phyloP scores from a whole-genome alignment of 164 flowering plant species.

The Akebia trifoliata region DNA sequence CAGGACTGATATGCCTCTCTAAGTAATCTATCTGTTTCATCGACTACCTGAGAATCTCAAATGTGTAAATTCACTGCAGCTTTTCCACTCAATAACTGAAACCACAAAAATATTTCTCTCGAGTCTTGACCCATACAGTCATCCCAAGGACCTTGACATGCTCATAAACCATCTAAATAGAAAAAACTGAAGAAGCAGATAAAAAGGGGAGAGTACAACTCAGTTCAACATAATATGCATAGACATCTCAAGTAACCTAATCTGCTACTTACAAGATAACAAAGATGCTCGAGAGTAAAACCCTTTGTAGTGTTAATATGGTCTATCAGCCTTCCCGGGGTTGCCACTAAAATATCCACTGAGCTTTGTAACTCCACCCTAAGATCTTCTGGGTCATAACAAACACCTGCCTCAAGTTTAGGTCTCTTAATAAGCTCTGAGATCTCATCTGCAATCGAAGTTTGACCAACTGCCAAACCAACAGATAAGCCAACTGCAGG shows the following conservation, averaged over 20 bases:
- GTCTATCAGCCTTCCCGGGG: constrained; percentile 96
- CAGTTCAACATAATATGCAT: not conserved
- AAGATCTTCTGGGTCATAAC: constrained; percentile 61
- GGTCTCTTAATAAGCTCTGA: constrained; percentile 64
- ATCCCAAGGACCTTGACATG: not conserved
- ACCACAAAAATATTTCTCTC: not conserved
- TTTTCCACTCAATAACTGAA: not conserved
- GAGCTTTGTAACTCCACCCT: constrained; percentile 38
- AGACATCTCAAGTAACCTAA: not conserved
- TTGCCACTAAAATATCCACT: constrained; percentile 90
- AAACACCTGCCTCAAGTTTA: constrained; percentile 50
- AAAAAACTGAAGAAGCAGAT: no score
- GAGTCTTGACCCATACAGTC: not conserved
- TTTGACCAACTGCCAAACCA: constrained; percentile 89
- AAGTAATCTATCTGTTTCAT: constrained; percentile 83
- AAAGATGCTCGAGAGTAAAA: constrained; percentile 85
- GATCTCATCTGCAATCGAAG: constrained; percentile 79
- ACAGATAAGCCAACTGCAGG: constrained; percentile 87
- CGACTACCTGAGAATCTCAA: constrained; percentile 62
- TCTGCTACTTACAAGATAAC: constrained; percentile 64
- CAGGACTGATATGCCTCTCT: constrained; percentile 94
- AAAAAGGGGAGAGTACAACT: no score
- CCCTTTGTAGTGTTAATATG: constrained; percentile 80
- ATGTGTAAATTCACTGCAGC: not conserved
- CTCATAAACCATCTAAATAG: no score